Evolutionary conservation across 2,329 filamentous ascomycete genomes (phyloP), one percentile per base, ranked within the genome.

Genomic region (Onygena corvina): DNA sequence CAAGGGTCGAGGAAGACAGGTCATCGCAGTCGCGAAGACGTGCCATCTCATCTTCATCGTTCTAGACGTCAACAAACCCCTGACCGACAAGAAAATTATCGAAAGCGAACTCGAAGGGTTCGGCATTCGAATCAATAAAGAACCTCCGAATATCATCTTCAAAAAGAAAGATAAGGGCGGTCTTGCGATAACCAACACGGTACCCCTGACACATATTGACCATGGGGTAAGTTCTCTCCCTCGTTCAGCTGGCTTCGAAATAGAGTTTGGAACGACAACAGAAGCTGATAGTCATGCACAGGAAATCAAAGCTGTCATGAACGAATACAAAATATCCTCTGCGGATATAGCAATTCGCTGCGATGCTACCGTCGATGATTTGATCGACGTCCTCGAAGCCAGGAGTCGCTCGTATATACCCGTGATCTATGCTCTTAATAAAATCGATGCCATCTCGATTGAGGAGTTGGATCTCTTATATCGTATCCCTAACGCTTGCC

Each of bases 91-190:
- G 75, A 80, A 86, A 53, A 76, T 98, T 55, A 98, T 98, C 62
- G 92, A 98, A 70, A 76, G 80, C 47, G 92, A 98, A 71, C 70
- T 98, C 64, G 92, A 98, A 67, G 92, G 92, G 5, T 98, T 98
- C 61, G 92, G 92, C 29, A 95, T 98, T 64, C 80, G 92, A 50
- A 90, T 96, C 73, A 98, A 98, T 75, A 98, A 96, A 74, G 72
- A 81, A 59, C 92, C 92, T 21, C 92, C 92, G 34, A 98, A 98
- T 66, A 98, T 98, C 61, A 86, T 92, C n/a, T 94, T 95, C 75
- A 93, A 83, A 71, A 98, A 98, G 76, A 98, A 98, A 75, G 92
- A 98, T 70, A 96, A 96, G 72, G 92, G 92, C 58, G 92, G 92
- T 30, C 80, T 98, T 63, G 89, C 86, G 62, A 92, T 98, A 63